Conservation (phyloP, 768 basidiomycete genomes). For the Boletus tylopilopsis region DNA sequence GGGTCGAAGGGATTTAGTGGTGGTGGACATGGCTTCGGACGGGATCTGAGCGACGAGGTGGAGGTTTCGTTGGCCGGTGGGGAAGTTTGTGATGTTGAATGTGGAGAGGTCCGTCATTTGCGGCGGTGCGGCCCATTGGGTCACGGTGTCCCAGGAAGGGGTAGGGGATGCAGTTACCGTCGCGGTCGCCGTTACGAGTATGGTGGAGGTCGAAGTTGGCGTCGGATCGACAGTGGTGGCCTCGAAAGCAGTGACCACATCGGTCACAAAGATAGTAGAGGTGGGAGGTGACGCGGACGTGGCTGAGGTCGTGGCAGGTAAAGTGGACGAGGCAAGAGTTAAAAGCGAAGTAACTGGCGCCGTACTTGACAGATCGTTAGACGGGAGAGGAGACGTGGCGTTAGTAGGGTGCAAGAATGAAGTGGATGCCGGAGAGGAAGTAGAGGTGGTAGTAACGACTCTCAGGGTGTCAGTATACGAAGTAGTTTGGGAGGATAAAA, state of each 20-base stretch:
- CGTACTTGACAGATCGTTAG: neutral
- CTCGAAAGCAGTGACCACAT: constrained; percentile 6
- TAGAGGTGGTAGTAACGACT: neutral
- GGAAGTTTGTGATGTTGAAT: constrained; percentile 57
- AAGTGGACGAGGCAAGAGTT: neutral
- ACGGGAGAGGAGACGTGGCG: neutral
- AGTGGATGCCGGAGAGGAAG: neutral
- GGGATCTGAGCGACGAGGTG: constrained; percentile 51
- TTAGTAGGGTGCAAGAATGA: neutral
- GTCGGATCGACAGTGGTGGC: constrained; percentile 5
- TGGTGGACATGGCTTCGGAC: constrained; percentile 28
- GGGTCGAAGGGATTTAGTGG: constrained; percentile 7
- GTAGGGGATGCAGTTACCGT: neutral
- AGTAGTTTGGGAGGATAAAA: neutral
- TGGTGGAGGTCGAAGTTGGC: constrained; percentile 5
- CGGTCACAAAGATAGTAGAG: constrained; percentile 7
- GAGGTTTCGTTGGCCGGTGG: constrained; percentile 53
- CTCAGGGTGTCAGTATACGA: neutral
- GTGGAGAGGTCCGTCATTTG: constrained; percentile 54
- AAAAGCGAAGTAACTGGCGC: neutral
- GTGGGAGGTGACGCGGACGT: neutral
- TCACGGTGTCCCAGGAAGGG: constrained; percentile 14
- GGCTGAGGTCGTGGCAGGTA: neutral
- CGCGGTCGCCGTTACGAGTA: constrained; percentile 7
- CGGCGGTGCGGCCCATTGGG: constrained; percentile 49